Percentiles rank a stretch among this genome's conserved stretches.
Conservation (phyloP, 192 early-diverging fungal genomes). For the Chytriomyces confervae region DNA sequence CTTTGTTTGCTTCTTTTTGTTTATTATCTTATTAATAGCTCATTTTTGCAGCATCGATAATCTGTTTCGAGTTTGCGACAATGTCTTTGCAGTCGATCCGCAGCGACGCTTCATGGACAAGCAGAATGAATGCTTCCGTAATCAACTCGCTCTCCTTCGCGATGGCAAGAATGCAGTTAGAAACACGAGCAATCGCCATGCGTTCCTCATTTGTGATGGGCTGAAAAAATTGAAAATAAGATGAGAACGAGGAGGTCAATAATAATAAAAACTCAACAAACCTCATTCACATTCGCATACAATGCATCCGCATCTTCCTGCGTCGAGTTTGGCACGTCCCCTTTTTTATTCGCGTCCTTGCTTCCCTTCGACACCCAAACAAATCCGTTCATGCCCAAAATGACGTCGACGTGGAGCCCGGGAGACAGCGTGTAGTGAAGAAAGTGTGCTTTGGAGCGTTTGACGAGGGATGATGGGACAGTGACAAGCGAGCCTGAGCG, state of each 20-base stretch:
- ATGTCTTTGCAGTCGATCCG: constrained; percentile 63
- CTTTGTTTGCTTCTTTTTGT: not conserved
- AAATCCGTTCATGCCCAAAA: constrained; percentile 95
- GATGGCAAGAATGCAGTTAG: constrained; percentile 84
- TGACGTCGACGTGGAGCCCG: constrained; percentile 72
- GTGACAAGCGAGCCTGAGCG: constrained; percentile 79
- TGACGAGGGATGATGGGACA: constrained; percentile 87
- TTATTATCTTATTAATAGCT: not conserved
- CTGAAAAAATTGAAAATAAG: constrained; percentile 35
- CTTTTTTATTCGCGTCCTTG: not conserved
- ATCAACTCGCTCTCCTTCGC: constrained; percentile 80
- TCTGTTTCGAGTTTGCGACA: constrained; percentile 20
- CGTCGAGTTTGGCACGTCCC: constrained; percentile 39
- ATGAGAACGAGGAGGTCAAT: constrained; percentile 3
- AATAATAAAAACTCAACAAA: constrained; percentile 15
- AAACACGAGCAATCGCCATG: constrained; percentile 85
- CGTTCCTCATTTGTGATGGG: constrained; percentile 75
- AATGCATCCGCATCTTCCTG: constrained; percentile 72
- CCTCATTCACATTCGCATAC: constrained; percentile 91
- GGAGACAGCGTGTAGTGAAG: constrained; percentile 81
- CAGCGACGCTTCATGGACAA: constrained; percentile 86
- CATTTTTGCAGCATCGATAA: constrained; percentile 37
- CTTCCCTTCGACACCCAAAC: constrained; percentile 86
- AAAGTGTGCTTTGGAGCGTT: constrained; percentile 95
- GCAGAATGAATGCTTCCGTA: constrained; percentile 87